Percentiles rank a stretch among this genome's conserved stretches.
phyloP scores from a whole-genome alignment of 202 grass and related monocot genomes.

The Cymbopogon flexuosus region DNA sequence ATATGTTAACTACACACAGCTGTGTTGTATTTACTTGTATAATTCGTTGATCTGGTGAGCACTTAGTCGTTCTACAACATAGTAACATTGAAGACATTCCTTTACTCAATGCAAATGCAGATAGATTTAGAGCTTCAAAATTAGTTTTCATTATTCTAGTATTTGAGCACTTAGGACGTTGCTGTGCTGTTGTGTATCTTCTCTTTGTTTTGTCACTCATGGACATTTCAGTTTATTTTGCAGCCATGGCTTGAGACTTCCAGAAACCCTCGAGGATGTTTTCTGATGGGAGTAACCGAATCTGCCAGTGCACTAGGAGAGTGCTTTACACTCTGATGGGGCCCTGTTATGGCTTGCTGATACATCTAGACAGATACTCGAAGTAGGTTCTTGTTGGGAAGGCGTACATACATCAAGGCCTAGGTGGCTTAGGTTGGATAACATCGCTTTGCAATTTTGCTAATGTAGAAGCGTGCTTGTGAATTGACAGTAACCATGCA shows the following conservation, averaged over 20 bases:
- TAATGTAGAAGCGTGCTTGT: background rate
- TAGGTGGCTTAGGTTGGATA: background rate
- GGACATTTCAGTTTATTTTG: conserved; percentile 23
- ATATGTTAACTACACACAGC: conserved; percentile 13
- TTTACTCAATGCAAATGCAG: background rate
- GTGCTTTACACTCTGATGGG: background rate
- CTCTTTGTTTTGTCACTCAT: background rate
- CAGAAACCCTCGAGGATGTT: conserved; percentile 19
- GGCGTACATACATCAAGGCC: background rate
- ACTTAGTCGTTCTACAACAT: background rate
- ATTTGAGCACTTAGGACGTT: background rate
- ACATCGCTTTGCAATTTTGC: background rate
- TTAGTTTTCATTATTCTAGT: background rate
- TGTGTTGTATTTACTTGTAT: conserved; percentile 8
- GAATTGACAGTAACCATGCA: background rate
- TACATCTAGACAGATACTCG: background rate
- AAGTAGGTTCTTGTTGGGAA: background rate
- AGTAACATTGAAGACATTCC: background rate
- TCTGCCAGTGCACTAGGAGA: background rate
- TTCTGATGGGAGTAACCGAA: background rate
- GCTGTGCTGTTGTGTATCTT: background rate
- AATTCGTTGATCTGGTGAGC: background rate
- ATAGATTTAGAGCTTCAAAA: background rate
- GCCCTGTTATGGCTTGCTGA: conserved; percentile 3
- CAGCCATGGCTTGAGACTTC: conserved; percentile 25